Percentiles rank a stretch among this genome's conserved stretches.
Evolutionary conservation across 169 alveolate species (phyloP).

Genomic region (Cryptosporidium viatorum): DNA sequence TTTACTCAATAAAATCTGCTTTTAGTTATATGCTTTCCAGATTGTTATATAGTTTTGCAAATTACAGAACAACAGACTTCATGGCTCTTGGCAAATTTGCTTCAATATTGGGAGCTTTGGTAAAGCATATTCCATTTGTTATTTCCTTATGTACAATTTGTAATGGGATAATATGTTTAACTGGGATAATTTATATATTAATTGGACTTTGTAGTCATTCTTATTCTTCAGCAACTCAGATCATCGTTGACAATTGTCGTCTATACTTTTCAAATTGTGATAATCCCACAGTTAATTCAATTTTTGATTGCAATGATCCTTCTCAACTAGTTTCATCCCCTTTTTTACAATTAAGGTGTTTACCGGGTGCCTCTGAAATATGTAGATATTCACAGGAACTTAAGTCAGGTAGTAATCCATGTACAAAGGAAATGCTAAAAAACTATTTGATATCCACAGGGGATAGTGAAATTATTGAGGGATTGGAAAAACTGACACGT

Average conservation of each 20-base stretch:
- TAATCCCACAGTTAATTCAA: conserved; percentile 4
- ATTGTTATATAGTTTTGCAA: conserved; percentile 57
- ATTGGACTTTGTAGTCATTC: conserved; percentile 30
- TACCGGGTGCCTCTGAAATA: conserved; percentile 43
- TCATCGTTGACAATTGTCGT: conserved; percentile 49
- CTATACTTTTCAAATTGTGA: conserved; percentile 41
- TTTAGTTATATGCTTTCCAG: conserved; percentile 55
- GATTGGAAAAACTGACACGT: background rate
- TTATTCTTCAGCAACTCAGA: conserved; percentile 40
- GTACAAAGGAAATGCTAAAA: conserved; percentile 21
- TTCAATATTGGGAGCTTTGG: conserved; percentile 64
- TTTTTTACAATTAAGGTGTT: conserved; percentile 54
- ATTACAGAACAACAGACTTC: conserved; percentile 66
- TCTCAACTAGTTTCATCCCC: conserved; percentile 34
- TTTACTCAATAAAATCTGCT: conserved; percentile 53
- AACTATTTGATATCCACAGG: conserved; percentile 32
- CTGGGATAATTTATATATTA: conserved; percentile 46
- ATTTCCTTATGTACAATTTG: conserved; percentile 44
- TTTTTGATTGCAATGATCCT: conserved; percentile 57
- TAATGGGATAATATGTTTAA: conserved; percentile 43
- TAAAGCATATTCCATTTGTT: conserved; percentile 57
- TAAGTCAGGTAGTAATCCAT: conserved; percentile 47
- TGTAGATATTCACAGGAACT: conserved; percentile 36
- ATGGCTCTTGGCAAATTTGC: conserved; percentile 68
- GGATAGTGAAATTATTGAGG: conserved; percentile 7